Evolutionary conservation across 2,329 filamentous ascomycete genomes (phyloP).

Genomic region (Lizonia empirigonia): DNA sequence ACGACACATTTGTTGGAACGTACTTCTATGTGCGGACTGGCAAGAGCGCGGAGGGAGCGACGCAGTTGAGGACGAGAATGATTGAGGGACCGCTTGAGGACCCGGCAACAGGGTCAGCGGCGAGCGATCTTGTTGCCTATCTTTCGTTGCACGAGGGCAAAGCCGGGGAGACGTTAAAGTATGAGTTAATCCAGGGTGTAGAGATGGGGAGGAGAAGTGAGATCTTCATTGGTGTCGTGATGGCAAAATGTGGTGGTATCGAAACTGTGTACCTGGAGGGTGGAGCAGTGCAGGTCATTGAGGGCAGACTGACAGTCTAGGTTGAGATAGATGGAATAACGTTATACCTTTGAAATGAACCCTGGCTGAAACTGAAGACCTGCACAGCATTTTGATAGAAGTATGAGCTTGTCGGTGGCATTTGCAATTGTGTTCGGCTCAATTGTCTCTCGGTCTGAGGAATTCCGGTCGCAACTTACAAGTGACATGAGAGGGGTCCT

Average conservation of each 20-base stretch:
- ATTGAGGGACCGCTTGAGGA: conserved; percentile 58
- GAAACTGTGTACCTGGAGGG: conserved; percentile 52
- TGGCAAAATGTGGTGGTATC: conserved; percentile 47
- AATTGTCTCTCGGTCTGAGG: background rate
- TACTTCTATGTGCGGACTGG: conserved; percentile 64
- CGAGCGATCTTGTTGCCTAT: conserved; percentile 54
- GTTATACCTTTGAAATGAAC: no score
- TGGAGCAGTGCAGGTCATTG: conserved; percentile 51
- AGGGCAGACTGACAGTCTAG: conserved; percentile 36
- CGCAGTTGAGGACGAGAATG: conserved; percentile 64
- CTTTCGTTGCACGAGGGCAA: conserved; percentile 50
- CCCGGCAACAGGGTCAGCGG: conserved; percentile 59
- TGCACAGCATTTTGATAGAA: no score
- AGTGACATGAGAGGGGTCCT: conserved; percentile 17
- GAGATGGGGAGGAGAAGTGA: conserved; percentile 60
- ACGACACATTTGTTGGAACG: conserved; percentile 57
- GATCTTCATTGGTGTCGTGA: conserved; percentile 54
- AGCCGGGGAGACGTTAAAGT: conserved; percentile 44
- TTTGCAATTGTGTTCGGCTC: no score
- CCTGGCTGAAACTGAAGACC: background rate
- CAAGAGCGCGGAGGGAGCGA: conserved; percentile 33
- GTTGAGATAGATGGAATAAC: background rate
- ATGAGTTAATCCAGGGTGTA: conserved; percentile 55
- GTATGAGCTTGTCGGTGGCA: no score
- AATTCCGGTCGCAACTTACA: background rate